Evolutionary conservation across 1,284 basidiomycete genomes (phyloP).

Genomic region (Fomitopsis palustris): DNA sequence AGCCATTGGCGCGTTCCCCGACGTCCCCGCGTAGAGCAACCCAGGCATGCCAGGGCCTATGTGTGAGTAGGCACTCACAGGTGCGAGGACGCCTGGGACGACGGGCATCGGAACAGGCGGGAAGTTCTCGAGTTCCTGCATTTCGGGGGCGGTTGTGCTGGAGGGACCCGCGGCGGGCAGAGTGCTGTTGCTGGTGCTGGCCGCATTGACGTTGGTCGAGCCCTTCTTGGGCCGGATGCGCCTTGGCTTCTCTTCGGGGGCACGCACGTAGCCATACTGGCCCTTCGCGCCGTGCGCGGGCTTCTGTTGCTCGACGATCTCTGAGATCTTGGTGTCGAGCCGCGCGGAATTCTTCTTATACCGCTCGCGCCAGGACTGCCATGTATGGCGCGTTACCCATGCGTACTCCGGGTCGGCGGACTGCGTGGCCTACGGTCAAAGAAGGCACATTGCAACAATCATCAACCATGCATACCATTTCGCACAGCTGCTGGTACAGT

Average conservation of each 20-base stretch:
- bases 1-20: background rate
- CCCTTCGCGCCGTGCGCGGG: constrained; percentile 66
- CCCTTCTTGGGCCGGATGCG: constrained; percentile 44
- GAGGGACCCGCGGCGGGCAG: constrained; percentile 19
- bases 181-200: constrained; percentile 5
- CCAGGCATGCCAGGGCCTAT: constrained; percentile 4
- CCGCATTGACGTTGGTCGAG: background rate
- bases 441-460: background rate
- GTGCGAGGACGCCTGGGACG: constrained; percentile 12
- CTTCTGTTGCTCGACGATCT: constrained; percentile 65
- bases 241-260: constrained; percentile 61
- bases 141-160: constrained; percentile 6
- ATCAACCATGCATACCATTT: constrained; percentile 40
- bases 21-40: constrained; percentile 13
- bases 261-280: constrained; percentile 73
- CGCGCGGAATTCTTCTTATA: constrained; percentile 76
- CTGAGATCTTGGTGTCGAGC: constrained; percentile 58
- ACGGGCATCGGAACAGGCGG: constrained; percentile 18
- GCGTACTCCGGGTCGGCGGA: constrained; percentile 60
- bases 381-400: constrained; percentile 80
- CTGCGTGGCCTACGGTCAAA: constrained; percentile 29
- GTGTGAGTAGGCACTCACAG: constrained; percentile 9
- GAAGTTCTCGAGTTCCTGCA: constrained; percentile 17
- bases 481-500: constrained; percentile 63
- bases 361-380: constrained; percentile 83